These are phyloP conservation scores for Colletotrichum plurivorum DNA, from an alignment of 2,329 filamentous ascomycete species.

Conservation along the genomic window DNA sequence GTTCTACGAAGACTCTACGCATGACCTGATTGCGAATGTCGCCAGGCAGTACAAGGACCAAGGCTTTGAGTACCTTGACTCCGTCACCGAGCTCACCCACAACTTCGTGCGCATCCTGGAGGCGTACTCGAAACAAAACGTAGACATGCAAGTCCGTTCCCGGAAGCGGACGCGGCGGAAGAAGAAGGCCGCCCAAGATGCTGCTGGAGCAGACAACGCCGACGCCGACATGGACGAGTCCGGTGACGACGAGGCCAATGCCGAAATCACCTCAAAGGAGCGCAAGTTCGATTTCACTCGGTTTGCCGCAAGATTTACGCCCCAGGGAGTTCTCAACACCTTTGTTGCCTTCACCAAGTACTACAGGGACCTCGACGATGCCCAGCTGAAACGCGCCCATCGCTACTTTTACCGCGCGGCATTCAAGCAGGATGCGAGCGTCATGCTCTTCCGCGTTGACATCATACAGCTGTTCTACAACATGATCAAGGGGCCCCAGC, in stretches of 20 bases:
- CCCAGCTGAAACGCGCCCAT: constrained; percentile 91
- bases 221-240: constrained; percentile 76
- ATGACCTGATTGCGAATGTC: constrained; percentile 87
- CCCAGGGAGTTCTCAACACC: constrained; percentile 88
- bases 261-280: constrained; percentile 81
- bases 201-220: constrained; percentile 59
- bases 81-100: constrained; percentile 90
- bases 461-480: constrained; percentile 90
- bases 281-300: constrained; percentile 94
- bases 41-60: constrained; percentile 92
- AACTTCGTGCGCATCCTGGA: constrained; percentile 94
- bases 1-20: constrained; percentile 98
- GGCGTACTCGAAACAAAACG: constrained; percentile 93
- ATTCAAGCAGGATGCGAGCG: constrained; percentile 93
- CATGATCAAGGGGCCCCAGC: constrained; percentile 91
- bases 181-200: constrained; percentile 73
- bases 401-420: constrained; percentile 94
- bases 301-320: constrained; percentile 85
- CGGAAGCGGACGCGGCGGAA: constrained; percentile 80
- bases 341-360: constrained; percentile 85
- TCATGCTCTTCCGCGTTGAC: constrained; percentile 91
- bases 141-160: constrained; percentile 92
- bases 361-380: constrained; percentile 83
- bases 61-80: constrained; percentile 92
- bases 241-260: constrained; percentile 79